These are phyloP conservation scores for Ramaria rubella DNA, from an alignment of 768 basidiomycete species.

Conservation along the genomic window DNA sequence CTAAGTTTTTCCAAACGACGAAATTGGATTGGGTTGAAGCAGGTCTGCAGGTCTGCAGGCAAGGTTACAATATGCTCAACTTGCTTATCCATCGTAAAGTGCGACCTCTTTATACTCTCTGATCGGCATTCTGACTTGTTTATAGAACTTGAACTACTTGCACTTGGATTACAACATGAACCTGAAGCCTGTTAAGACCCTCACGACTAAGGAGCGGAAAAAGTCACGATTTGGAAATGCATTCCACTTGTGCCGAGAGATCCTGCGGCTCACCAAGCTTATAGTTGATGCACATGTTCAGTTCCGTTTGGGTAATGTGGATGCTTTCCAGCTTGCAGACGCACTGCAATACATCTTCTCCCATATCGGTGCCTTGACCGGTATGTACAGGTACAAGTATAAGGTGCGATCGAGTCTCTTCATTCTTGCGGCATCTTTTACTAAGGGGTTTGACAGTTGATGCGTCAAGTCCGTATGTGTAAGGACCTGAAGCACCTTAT, in stretches of 20 bases:
- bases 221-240: constrained; percentile 99
- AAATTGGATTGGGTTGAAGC: constrained; percentile 99
- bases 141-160: constrained; percentile 82
- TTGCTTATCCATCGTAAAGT: constrained; percentile 97
- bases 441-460: constrained; percentile 48
- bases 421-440: not conserved
- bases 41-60: constrained; percentile 94
- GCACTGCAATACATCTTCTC: constrained; percentile 97
- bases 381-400: constrained; percentile 99
- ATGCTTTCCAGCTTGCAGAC: constrained; percentile 98
- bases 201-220: constrained; percentile 99
- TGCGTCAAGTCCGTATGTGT: constrained; percentile 99
- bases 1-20: constrained; percentile 99
- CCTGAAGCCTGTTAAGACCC: constrained; percentile 92
- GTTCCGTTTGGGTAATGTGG: constrained; percentile 95
- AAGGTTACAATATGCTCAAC: constrained; percentile 99
- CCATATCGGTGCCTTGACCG: constrained; percentile 95
- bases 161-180: constrained; percentile 99
- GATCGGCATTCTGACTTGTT: not conserved
- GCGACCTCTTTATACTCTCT: constrained; percentile 10
- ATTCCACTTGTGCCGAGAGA: constrained; percentile 96
- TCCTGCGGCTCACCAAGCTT: constrained; percentile 93
- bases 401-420: constrained; percentile 47
- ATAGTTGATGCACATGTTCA: constrained; percentile 99
- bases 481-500: constrained; percentile 98